Percentiles rank a stretch among this genome's conserved stretches.
Evolutionary conservation across 116 monocot genomes (phyloP).

Genomic region (Phalaenopsis hybrid): DNA sequence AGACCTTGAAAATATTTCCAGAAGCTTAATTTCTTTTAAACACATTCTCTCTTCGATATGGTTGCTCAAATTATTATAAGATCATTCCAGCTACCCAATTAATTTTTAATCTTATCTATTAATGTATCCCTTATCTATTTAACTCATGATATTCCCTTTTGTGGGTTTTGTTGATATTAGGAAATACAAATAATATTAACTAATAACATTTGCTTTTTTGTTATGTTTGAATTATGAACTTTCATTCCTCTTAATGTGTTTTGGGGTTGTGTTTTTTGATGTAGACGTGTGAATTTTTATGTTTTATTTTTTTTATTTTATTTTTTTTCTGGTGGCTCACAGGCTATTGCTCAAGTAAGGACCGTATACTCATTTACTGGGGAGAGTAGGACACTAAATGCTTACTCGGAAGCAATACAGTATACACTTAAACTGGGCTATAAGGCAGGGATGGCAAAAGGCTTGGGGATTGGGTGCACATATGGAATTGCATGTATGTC

Average conservation of each 20-base stretch:
- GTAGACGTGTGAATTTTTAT: no score
- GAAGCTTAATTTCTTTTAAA: not conserved
- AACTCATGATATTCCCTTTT: not conserved
- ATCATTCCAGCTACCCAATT: not conserved
- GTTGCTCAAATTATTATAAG: not conserved
- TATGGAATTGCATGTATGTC: conserved; percentile 98
- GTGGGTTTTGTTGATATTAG: not conserved
- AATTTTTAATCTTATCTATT: not conserved
- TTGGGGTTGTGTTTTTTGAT: not conserved
- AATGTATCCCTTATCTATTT: not conserved
- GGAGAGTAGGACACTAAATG: conserved; percentile 66
- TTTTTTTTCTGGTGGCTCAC: not conserved
- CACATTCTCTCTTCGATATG: not conserved
- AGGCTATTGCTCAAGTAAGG: conserved; percentile 96
- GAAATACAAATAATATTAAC: not conserved
- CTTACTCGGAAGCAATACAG: conserved; percentile 91
- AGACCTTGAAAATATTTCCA: not conserved
- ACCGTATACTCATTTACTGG: conserved; percentile 95
- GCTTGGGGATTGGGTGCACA: conserved; percentile 91
- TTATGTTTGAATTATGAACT: not conserved
- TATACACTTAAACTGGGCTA: conserved; percentile 89
- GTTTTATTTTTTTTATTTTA: not conserved
- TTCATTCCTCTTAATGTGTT: not conserved
- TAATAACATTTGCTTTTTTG: not conserved
- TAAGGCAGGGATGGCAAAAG: conserved; percentile 97